These are phyloP conservation scores for Ganoderma leucocontextum DNA, from an alignment of 1,284 basidiomycete species.

Conservation along the genomic window DNA sequence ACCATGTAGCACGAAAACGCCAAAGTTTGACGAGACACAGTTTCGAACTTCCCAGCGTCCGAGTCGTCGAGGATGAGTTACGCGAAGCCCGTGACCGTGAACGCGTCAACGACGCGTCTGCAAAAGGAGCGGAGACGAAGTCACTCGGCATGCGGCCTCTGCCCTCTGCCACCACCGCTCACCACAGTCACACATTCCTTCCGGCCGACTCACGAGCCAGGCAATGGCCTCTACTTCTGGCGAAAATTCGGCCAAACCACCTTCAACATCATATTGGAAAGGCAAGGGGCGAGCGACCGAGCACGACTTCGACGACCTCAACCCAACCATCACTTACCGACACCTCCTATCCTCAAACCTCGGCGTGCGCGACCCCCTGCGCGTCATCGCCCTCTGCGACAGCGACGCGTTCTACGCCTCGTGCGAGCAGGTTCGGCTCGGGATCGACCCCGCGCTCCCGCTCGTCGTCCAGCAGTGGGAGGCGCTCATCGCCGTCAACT, in stretches of 20 bases:
- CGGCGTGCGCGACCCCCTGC: conserved; percentile 73
- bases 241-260: conserved; percentile 4
- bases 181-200: background rate
- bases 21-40: background rate
- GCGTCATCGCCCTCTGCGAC: conserved; percentile 90
- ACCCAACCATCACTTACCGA: conserved; percentile 75
- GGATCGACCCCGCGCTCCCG: conserved; percentile 76
- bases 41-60: no score
- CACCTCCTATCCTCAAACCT: conserved; percentile 71
- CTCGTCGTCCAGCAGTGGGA: conserved; percentile 96
- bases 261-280: conserved; percentile 45
- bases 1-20: background rate
- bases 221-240: background rate
- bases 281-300: conserved; percentile 59
- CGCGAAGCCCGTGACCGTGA: conserved; percentile 7
- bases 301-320: conserved; percentile 61
- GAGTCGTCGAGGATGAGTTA: background rate
- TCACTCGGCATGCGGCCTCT: background rate
- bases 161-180: background rate
- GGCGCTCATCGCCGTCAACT: conserved; percentile 92
- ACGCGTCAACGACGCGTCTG: conserved; percentile 3
- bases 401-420: conserved; percentile 94
- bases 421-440: conserved; percentile 88
- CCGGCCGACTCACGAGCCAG: background rate
- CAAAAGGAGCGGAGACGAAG: background rate